Conservation (phyloP, 2,329 filamentous ascomycete genomes). For the Hypoxylon sp. region DNA sequence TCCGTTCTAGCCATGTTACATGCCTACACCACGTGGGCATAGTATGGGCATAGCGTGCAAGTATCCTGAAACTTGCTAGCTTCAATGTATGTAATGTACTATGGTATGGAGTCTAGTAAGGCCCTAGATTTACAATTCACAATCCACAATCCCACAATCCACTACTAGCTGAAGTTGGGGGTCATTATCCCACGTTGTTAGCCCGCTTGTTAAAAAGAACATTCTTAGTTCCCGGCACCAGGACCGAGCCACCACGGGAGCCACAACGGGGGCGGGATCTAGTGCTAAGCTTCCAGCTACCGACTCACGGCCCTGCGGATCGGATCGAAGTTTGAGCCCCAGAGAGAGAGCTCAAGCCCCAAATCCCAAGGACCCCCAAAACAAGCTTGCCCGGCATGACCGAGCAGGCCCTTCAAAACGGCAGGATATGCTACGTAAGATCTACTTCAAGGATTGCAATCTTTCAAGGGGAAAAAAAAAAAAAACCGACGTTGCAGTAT, state of each 20-base stretch:
- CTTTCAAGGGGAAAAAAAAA: not conserved
- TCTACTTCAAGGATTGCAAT: conserved; percentile 8
- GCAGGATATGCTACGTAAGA: conserved; percentile 17
- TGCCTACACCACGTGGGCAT: not conserved
- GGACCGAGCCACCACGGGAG: conserved; percentile 8
- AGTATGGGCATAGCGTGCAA: not conserved
- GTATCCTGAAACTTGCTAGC: not conserved
- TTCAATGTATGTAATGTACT: not conserved
- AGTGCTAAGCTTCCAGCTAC: conserved; percentile 1
- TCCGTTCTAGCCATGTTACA: conserved; percentile 18
- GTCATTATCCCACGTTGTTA: not conserved
- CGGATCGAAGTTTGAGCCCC: conserved; percentile 13
- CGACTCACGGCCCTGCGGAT: conserved; percentile 11
- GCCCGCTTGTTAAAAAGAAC: not conserved
- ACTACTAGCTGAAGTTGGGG: conserved; percentile 5
- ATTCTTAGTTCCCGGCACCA: conserved; percentile 19
- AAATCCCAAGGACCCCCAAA: not conserved
- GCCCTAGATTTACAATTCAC: not conserved
- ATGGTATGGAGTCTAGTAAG: not conserved
- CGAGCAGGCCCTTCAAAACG: conserved; percentile 4
- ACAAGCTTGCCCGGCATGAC: not conserved
- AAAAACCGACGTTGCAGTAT: conserved; percentile 32
- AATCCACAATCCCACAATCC: not conserved
- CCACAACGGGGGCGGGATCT: conserved; percentile 3
- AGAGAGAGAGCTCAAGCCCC: not conserved